Conservation (phyloP, 2,329 filamentous ascomycete genomes). For the Calcarisporium arbuscula region DNA sequence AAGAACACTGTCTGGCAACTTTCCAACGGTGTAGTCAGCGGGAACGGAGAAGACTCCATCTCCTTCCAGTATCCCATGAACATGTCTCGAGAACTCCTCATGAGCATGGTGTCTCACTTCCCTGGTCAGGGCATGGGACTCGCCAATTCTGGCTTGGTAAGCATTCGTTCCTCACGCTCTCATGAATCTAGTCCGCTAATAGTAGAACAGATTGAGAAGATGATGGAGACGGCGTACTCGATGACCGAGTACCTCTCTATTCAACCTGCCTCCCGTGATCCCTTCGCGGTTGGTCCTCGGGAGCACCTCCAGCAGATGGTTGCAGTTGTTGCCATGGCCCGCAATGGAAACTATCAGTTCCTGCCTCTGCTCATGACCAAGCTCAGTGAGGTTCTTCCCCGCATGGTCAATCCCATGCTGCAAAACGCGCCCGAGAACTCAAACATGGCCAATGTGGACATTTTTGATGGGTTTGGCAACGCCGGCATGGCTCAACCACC, state of each 20-base stretch:
- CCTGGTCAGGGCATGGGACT: constrained; percentile 68
- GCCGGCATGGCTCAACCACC: constrained; percentile 53
- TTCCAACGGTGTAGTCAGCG: constrained; percentile 42
- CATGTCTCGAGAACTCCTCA: constrained; percentile 55
- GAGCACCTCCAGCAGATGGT: constrained; percentile 68
- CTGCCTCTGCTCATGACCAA: constrained; percentile 72
- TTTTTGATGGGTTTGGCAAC: constrained; percentile 61
- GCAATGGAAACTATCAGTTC: constrained; percentile 71
- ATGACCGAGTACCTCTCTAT: constrained; percentile 67
- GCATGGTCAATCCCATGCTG: constrained; percentile 53
- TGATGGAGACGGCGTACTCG: constrained; percentile 69
- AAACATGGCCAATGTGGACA: constrained; percentile 49
- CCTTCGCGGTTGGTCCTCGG: constrained; percentile 61
- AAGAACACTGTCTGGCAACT: constrained; percentile 60
- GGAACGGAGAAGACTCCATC: constrained; percentile 44
- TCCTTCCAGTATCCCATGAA: constrained; percentile 59
- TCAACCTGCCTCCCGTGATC: constrained; percentile 52
- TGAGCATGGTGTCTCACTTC: constrained; percentile 63
- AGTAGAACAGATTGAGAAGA: constrained; percentile 68
- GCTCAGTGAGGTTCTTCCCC: constrained; percentile 64
- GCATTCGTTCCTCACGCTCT: no score
- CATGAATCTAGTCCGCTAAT: no score
- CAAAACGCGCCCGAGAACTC: constrained; percentile 51
- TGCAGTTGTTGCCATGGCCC: constrained; percentile 60
- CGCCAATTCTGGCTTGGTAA: constrained; percentile 65